Evolutionary conservation across 2,329 filamentous ascomycete species (phyloP).

Genomic region (Colletotrichum sp.): DNA sequence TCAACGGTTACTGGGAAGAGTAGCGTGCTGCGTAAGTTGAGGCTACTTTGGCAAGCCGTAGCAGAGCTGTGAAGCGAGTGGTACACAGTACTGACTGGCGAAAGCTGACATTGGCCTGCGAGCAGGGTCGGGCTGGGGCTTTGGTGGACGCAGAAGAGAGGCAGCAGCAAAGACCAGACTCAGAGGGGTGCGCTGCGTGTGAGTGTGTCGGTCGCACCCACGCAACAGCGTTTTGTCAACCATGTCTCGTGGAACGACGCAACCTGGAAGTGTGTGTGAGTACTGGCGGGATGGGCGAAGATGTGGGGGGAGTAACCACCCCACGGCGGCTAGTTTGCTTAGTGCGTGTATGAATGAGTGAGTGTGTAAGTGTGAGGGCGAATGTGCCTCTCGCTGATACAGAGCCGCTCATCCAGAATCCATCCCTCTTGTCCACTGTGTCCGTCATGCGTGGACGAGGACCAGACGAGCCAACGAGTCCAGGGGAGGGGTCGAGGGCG

Average conservation of each 20-base stretch:
- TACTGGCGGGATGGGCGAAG: background rate
- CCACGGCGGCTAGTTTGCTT: background rate
- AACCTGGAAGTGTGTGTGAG: background rate
- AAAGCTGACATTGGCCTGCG: background rate
- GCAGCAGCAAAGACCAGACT: background rate
- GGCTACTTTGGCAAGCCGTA: background rate
- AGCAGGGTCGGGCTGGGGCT: background rate
- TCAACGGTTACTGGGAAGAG: background rate
- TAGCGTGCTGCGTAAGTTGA: background rate
- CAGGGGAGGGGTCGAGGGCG: background rate
- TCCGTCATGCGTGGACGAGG: background rate
- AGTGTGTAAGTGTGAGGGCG: background rate
- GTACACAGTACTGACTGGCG: background rate
- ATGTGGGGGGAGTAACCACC: background rate
- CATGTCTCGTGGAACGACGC: background rate
- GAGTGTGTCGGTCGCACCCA: background rate
- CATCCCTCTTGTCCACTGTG: background rate
- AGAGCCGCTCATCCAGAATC: background rate
- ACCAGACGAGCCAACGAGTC: background rate
- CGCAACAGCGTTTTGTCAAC: constrained; percentile 9
- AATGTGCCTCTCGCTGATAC: background rate
- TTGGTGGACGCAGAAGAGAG: background rate
- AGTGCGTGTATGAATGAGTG: background rate
- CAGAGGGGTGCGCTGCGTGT: background rate
- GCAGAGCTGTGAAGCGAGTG: background rate